Conservation (phyloP, 1,139 yeast genomes). For the Petasospora rhodanensis region DNA sequence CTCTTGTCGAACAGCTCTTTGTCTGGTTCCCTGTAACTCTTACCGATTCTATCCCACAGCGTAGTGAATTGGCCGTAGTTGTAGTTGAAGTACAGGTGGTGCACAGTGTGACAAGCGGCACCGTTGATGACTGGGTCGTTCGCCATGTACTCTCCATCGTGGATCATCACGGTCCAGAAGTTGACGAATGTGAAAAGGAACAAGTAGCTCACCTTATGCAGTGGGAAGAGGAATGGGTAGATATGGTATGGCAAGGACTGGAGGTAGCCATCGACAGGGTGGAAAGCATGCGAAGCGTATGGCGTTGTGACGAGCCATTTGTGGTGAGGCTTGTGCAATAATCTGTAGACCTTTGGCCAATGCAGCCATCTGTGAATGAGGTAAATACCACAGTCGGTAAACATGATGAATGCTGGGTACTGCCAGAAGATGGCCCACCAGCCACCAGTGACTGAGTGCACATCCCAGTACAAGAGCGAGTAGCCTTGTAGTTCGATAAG, state of each 20-base stretch:
- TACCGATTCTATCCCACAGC: slow-evolving; percentile 94
- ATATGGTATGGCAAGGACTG: slow-evolving; percentile 93
- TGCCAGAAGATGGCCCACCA: slow-evolving; percentile 62
- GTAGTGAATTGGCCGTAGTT: slow-evolving; percentile 98
- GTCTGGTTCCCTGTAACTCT: slow-evolving; percentile 90
- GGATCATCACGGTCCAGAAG: slow-evolving; percentile 98
- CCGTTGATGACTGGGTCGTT: slow-evolving; percentile 94
- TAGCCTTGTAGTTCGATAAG: slow-evolving; percentile 76
- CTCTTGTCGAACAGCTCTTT: slow-evolving; percentile 71
- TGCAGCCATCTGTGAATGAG: slow-evolving; percentile 89
- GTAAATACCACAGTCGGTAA: slow-evolving; percentile 91
- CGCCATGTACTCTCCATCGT: slow-evolving; percentile 93
- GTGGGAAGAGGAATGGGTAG: slow-evolving; percentile 86
- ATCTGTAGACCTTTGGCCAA: slow-evolving; percentile 83
- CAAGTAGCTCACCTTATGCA: slow-evolving; percentile 82
- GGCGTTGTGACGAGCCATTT: slow-evolving; percentile 99
- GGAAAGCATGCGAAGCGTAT: slow-evolving; percentile 97
- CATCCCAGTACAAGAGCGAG: slow-evolving; percentile 68
- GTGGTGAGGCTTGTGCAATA: slow-evolving; percentile 96
- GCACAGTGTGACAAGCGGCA: slow-evolving; percentile 97
- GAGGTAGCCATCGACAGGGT: slow-evolving; percentile 92
- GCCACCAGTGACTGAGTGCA: slow-evolving; percentile 64
- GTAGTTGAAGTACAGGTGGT: slow-evolving; percentile 93
- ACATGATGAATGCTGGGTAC: slow-evolving; percentile 74
- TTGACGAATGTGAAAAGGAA: slow-evolving; percentile 83